Percentiles rank a stretch among this genome's conserved stretches.
These are phyloP conservation scores for Metrosideros polymorpha DNA, from an alignment of 441 rosid species.

Conservation along the genomic window DNA sequence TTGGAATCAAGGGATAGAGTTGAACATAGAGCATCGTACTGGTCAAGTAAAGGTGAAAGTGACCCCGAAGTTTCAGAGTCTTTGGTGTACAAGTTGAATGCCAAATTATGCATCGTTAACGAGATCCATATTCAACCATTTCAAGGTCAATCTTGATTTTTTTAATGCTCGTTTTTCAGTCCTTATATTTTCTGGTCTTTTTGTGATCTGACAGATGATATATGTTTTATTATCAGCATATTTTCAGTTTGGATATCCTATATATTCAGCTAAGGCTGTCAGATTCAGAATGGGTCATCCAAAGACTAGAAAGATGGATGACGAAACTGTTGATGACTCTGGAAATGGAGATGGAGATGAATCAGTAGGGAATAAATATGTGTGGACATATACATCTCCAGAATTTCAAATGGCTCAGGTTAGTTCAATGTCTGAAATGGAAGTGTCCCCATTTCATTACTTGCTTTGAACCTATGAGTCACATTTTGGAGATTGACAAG, in stretches of 20 bases:
- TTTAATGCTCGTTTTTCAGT: neutral
- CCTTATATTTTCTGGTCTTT: neutral
- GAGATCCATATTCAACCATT: slow-evolving; percentile 26
- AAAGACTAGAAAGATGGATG: neutral
- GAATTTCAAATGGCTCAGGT: slow-evolving; percentile 27
- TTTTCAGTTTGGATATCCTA: slow-evolving; percentile 26
- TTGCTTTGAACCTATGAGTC: neutral
- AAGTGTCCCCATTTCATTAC: neutral
- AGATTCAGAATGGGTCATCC: slow-evolving; percentile 20
- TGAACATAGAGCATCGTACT: slow-evolving; percentile 17
- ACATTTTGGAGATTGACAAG: neutral
- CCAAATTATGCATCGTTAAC: slow-evolving; percentile 18
- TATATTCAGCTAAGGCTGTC: slow-evolving; percentile 21
- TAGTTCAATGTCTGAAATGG: neutral
- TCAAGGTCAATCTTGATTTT: slow-evolving; percentile 9
- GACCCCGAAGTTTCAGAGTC: slow-evolving; percentile 18
- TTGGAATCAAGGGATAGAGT: slow-evolving; percentile 21
- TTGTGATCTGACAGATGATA: neutral
- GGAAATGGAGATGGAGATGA: neutral
- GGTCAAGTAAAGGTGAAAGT: slow-evolving; percentile 28
- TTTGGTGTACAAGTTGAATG: slow-evolving; percentile 16
- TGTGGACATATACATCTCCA: slow-evolving; percentile 26
- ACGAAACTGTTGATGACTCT: neutral
- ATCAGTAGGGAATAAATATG: slow-evolving; percentile 5
- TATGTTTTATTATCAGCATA: slow-evolving; percentile 8